Evolutionary conservation across 768 basidiomycete species (phyloP).

Genomic region (Auriscalpium orientale): DNA sequence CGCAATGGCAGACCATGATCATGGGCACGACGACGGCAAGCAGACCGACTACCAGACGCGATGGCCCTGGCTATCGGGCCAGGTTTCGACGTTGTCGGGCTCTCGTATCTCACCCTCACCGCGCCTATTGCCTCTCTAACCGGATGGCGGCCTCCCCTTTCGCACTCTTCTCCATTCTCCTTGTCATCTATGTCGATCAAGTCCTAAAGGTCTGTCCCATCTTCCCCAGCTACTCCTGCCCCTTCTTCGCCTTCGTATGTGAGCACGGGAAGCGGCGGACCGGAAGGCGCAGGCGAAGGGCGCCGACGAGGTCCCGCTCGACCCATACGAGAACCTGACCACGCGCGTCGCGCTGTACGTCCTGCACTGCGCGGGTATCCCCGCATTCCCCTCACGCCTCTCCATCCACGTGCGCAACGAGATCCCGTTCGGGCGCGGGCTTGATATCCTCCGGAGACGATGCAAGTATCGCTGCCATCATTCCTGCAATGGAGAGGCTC

Average conservation of each 20-base stretch:
- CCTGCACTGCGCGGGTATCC: conserved; percentile 77
- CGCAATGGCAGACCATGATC: too few relatives aligned
- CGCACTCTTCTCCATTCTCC: too few relatives aligned
- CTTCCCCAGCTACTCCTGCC: too few relatives aligned
- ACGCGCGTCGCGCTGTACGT: conserved; percentile 98
- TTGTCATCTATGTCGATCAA: too few relatives aligned
- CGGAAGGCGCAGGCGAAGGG: conserved; percentile 28
- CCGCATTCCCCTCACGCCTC: conserved; percentile 70
- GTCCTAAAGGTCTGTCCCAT: too few relatives aligned
- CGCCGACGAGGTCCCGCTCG: conserved; percentile 82
- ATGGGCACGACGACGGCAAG: too few relatives aligned
- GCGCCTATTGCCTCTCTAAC: conserved; percentile 38
- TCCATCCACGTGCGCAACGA: conserved; percentile 78
- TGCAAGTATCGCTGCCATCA: too few relatives aligned
- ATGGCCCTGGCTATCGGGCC: too few relatives aligned
- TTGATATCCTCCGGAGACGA: conserved; percentile 98
- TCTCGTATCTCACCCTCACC: conserved; percentile 76
- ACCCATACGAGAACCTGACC: conserved; percentile 93
- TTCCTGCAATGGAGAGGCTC: too few relatives aligned
- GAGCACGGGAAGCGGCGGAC: conserved; percentile 51
- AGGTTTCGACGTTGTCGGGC: conserved; percentile 96
- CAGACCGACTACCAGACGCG: too few relatives aligned
- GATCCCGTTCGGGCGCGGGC: conserved; percentile 95
- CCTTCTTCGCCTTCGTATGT: conserved; percentile 84
- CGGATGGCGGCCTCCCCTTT: conserved; percentile 8